Evolutionary conservation across 2,329 filamentous ascomycete genomes (phyloP).

Genomic region (Botrytis aclada): DNA sequence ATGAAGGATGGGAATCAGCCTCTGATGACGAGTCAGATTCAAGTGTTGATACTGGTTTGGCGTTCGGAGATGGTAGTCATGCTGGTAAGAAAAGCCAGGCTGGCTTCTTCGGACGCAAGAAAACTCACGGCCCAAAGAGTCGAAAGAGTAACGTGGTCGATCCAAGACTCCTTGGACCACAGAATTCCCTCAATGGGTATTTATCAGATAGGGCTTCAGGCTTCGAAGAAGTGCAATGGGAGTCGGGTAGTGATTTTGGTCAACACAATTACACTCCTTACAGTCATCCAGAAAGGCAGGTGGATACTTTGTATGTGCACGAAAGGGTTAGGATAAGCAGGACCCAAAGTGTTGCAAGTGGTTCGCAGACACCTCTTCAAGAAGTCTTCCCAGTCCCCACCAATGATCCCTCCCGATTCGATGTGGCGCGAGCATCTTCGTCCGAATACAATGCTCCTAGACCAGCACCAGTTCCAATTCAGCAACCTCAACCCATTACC

Average conservation of each 20-base stretch:
- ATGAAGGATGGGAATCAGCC: conserved; percentile 59
- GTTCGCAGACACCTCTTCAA: conserved; percentile 49
- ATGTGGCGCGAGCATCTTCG: conserved; percentile 53
- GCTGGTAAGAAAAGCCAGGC: conserved; percentile 31
- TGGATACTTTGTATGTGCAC: not conserved
- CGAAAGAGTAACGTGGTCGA: conserved; percentile 53
- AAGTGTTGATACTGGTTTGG: conserved; percentile 56
- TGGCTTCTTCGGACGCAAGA: conserved; percentile 34
- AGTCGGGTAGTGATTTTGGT: conserved; percentile 34
- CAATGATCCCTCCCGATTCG: conserved; percentile 61
- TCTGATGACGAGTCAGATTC: conserved; percentile 50
- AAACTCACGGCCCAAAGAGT: conserved; percentile 33
- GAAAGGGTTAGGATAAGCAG: conserved; percentile 20
- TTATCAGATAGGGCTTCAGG: conserved; percentile 53
- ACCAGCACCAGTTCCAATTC: conserved; percentile 65
- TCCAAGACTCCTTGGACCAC: conserved; percentile 56
- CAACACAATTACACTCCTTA: conserved; percentile 21
- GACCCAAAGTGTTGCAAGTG: conserved; percentile 40
- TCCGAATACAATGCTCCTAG: conserved; percentile 45
- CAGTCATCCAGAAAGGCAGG: not conserved
- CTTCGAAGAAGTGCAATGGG: conserved; percentile 45
- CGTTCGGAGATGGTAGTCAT: conserved; percentile 50
- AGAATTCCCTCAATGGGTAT: conserved; percentile 58
- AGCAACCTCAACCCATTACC: conserved; percentile 77
- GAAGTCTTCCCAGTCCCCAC: conserved; percentile 65